Evolutionary conservation across 2,329 filamentous ascomycete species (phyloP), one percentile per base, ranked within the genome.

Genomic region (Aspergillus vadensis): DNA sequence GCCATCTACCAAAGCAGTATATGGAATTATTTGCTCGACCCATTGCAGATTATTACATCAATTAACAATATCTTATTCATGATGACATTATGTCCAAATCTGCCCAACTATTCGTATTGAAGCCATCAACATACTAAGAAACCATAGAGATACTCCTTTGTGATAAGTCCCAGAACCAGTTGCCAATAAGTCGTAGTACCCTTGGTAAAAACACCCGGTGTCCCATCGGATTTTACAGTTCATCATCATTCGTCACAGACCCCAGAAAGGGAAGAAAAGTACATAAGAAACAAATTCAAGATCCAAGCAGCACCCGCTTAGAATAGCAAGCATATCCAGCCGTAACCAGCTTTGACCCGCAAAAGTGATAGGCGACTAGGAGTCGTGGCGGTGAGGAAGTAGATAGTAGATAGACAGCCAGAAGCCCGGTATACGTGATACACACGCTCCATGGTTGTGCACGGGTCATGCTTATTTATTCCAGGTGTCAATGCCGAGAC

Each of bases 401-500:
- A 30, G 27, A 12, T 12, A 30, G 9, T 30, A 30, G 27, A 27
- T 30, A 30, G 38, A 47, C 30, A 59, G 17, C 15, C 23, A 48
- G 48, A 27, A 30, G 32, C 32, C 32, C 32, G 17, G 21, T 32
- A 53, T 23, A 27, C 25, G n/a, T 21, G 56, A 21, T 38, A 23
- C 19, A 23, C 19, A 56, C 21, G 15, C 23, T 32, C 65, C 65
- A 69, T 64, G 63, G 64, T 62, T 73, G 72, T 70, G 65, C 59
- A 63, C 58, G 64, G 25, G 53, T 63, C 32, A 30, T 32, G 62
- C 49, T 58, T 61, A 66, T 39, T 70, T 64, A 65, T 64, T 61
- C 70, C 69, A 78, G 55, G 72, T 76, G 51, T 81, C 81, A 72
- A 87, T 86, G 53, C 85, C 85, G 54, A 87, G 74, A 58, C 85